Evolutionary conservation across 2,329 filamentous ascomycete genomes (phyloP).

Genomic region (Paecilomyces formosus): DNA sequence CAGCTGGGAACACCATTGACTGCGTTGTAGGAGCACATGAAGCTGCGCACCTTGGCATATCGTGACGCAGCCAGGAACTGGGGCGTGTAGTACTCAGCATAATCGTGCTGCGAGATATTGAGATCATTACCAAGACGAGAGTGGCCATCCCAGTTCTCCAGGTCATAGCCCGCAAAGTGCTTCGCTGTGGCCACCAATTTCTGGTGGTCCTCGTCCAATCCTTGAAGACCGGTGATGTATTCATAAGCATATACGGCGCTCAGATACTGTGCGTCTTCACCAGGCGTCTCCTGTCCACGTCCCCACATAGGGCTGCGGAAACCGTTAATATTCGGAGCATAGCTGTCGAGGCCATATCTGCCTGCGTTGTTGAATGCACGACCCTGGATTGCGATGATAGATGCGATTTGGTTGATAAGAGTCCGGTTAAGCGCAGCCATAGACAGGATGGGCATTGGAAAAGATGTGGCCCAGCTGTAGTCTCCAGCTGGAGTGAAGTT

Average conservation of each 20-base stretch:
- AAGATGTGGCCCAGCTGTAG: slow-evolving; percentile 56
- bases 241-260: slow-evolving; percentile 43
- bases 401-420: slow-evolving; percentile 51
- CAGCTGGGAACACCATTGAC: slow-evolving; percentile 61
- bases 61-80: slow-evolving; percentile 58
- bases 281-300: slow-evolving; percentile 53
- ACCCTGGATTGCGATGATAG: slow-evolving; percentile 50
- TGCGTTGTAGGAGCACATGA: slow-evolving; percentile 59
- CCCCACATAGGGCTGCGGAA: slow-evolving; percentile 60
- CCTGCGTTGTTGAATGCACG: slow-evolving; percentile 58
- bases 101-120: slow-evolving; percentile 50
- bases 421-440: slow-evolving; percentile 58
- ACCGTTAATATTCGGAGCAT: slow-evolving; percentile 59
- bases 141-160: slow-evolving; percentile 41
- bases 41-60: slow-evolving; percentile 49
- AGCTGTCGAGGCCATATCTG: slow-evolving; percentile 29
- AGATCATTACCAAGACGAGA: slow-evolving; percentile 49
- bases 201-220: slow-evolving; percentile 27
- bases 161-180: slow-evolving; percentile 53
- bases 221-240: slow-evolving; percentile 49
- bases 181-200: slow-evolving; percentile 50
- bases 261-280: slow-evolving; percentile 48
- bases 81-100: slow-evolving; percentile 61
- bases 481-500: slow-evolving; percentile 46
- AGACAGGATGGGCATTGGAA: slow-evolving; percentile 57